Evolutionary conservation across 2,329 filamentous ascomycete genomes (phyloP), one percentile per base, ranked within the genome.

Genomic region (Plectosphaerella cucumerina): DNA sequence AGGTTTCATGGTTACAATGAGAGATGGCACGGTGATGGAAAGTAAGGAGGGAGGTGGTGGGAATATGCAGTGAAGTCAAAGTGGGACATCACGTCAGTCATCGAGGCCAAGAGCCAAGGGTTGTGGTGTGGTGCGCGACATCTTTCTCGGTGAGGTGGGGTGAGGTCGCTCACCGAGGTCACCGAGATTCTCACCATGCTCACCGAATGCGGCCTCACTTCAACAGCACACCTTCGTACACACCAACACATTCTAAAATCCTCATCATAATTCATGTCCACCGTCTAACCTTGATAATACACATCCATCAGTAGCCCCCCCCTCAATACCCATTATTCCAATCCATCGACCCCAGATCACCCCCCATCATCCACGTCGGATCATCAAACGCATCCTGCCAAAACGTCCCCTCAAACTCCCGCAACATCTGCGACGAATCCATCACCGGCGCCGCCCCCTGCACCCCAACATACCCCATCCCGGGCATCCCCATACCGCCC

Each of bases 1-100:
- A 64, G 68, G 56, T 53, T 73, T 60, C 63, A 69, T 72, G 47
- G 39, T 48, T 9, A 34, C 14, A 8, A 14, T 14, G 8, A 14
- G 8, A 8, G 31, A 8, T 34, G 31, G 31, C 14, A 34, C 14
- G 31, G 31, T 34, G 8, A 34, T 34, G 31, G 14, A 34, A n/a
- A n/a, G n/a, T n/a, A n/a, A n/a, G n/a, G n/a, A 8, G 31, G 35
- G 35, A 14, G 35, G 39, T 39, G 35, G 17, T 39, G 35, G 17
- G 6, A 39, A 18, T 6, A 14, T 18, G 35, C 3, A 8, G 35
- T 39, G 35, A 37, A 37, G 35, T 37, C 35, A 17, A n/a, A 37
- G 5, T 31, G 26, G 26, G 35, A n/a, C 6, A 39, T 39, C 14
- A 8, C 35, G 35, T 39, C 35, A 39, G 6, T n/a, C 35, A 11